A percentile compares a stretch with the other conserved stretches of the same genome.
Conservation (phyloP, 23 red algal species). For the Chondrus crispus region DNA sequence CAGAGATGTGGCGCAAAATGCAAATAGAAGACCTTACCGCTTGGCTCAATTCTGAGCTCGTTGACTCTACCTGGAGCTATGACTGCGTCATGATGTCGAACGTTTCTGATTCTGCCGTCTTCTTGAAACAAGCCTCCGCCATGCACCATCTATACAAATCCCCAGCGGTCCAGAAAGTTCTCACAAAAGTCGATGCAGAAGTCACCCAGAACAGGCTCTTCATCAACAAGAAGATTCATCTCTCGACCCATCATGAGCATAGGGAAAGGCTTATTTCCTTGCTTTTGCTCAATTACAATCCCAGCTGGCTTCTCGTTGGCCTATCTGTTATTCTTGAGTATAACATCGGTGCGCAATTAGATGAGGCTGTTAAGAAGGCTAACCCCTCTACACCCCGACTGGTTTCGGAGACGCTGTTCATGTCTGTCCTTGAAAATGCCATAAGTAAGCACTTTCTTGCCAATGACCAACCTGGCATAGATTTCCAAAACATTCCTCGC, state of each 20-base stretch:
- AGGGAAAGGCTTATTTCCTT: constrained; percentile 8
- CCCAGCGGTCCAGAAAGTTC: not conserved
- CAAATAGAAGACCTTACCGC: constrained; percentile 31
- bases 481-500: not conserved
- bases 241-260: not conserved
- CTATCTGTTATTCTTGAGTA: constrained; percentile 23
- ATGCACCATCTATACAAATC: constrained; percentile 1
- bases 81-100: not conserved
- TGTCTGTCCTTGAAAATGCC: constrained; percentile 12
- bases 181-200: not conserved
- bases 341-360: constrained; percentile 14
- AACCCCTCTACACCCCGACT: not conserved
- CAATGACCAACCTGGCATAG: not conserved
- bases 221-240: not conserved
- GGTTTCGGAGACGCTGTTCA: not conserved
- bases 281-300: constrained; percentile 16
- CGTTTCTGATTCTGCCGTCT: not conserved
- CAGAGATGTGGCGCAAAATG: not conserved
- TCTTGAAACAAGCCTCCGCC: not conserved
- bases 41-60: constrained; percentile 43
- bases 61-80: not conserved
- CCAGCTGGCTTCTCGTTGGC: constrained; percentile 19
- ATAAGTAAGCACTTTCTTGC: not conserved
- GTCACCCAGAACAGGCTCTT: not conserved
- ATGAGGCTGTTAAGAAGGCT: not conserved